Evolutionary conservation across 116 monocot genomes (phyloP).

Genomic region (Phalaenopsis hybrid): DNA sequence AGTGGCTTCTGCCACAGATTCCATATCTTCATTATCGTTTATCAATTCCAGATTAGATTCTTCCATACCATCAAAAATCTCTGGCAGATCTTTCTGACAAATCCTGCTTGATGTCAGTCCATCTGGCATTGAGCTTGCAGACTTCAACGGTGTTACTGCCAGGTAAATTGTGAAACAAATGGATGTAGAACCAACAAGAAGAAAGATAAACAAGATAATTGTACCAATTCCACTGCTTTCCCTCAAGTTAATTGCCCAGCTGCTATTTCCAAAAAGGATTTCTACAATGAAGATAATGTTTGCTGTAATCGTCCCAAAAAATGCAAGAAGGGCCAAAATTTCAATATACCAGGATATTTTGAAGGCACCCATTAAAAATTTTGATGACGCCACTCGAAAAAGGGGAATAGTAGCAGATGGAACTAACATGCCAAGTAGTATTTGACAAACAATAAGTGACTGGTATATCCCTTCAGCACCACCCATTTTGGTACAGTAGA

Average conservation of each 20-base stretch:
- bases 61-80: conserved; percentile 20
- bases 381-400: conserved; percentile 88
- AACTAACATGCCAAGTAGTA: conserved; percentile 67
- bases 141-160: conserved; percentile 74
- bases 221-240: conserved; percentile 27
- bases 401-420: conserved; percentile 91
- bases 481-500: conserved; percentile 44
- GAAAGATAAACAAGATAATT: conserved; percentile 29
- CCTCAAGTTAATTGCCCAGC: conserved; percentile 48
- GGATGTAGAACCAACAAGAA: conserved; percentile 50
- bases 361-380: conserved; percentile 54
- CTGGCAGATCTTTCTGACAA: conserved; percentile 16
- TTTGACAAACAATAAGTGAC: conserved; percentile 64
- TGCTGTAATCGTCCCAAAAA: conserved; percentile 52
- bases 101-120: conserved; percentile 22
- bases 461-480: conserved; percentile 77
- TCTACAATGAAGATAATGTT: conserved; percentile 67
- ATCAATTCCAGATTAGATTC: conserved; percentile 12
- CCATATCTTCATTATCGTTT: conserved; percentile 28
- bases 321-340: conserved; percentile 54
- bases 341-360: conserved; percentile 62
- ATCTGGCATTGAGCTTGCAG: conserved; percentile 47
- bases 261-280: conserved; percentile 61
- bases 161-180: conserved; percentile 49
- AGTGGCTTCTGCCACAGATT: conserved; percentile 14